These are phyloP conservation scores for Myochromella boudieri DNA, from an alignment of 768 basidiomycete species.

Conservation along the genomic window DNA sequence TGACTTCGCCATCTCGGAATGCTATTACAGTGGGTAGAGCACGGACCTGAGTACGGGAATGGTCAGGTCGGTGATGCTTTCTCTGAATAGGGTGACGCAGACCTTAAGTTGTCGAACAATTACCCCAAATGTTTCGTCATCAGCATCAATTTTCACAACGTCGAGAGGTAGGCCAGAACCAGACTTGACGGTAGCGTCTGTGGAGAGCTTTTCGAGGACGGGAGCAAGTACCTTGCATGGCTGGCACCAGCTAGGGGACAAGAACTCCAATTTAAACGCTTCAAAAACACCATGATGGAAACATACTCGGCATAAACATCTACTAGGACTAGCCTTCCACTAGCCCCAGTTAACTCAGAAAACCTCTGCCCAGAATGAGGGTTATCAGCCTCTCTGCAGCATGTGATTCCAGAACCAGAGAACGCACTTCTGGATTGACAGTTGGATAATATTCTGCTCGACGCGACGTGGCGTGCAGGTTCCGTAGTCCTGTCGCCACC, in stretches of 20 bases:
- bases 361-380: constrained; percentile 31
- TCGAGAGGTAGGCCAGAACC: constrained; percentile 61
- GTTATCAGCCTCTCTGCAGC: too few relatives aligned
- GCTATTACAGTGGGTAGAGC: constrained; percentile 81
- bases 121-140: constrained; percentile 49
- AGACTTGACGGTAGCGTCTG: constrained; percentile 39
- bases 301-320: constrained; percentile 83
- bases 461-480: constrained; percentile 43
- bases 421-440: constrained; percentile 44
- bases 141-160: constrained; percentile 69
- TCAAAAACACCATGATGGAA: constrained; percentile 1
- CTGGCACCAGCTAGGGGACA: constrained; percentile 67
- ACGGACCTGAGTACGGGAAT: constrained; percentile 48
- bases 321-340: constrained; percentile 61
- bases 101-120: constrained; percentile 57
- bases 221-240: constrained; percentile 78
- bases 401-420: not conserved
- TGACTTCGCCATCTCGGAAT: constrained; percentile 60
- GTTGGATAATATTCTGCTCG: constrained; percentile 42
- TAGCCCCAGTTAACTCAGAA: constrained; percentile 33
- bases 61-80: not conserved
- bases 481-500: constrained; percentile 7
- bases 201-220: constrained; percentile 59
- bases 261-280: not conserved
- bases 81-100: constrained; percentile 6